Evolutionary conservation across 371 early-diverging fungal species (phyloP).

Genomic region (Lichtheimia hyalospora): DNA sequence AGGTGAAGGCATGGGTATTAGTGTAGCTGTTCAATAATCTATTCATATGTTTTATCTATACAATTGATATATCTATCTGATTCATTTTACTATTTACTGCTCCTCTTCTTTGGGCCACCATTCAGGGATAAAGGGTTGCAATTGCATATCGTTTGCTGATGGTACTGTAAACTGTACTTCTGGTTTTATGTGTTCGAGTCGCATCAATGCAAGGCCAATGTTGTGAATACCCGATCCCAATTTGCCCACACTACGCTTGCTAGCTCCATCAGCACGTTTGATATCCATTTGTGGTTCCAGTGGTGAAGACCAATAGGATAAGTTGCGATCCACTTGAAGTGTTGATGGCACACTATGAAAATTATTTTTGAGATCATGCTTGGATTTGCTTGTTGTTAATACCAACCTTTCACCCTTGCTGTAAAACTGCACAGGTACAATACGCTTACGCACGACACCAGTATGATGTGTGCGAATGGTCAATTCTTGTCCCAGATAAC

Average conservation of each 20-base stretch:
- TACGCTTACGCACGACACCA: slow-evolving; percentile 91
- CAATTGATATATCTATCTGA: neutral
- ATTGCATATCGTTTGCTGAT: slow-evolving; percentile 34
- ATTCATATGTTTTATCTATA: neutral
- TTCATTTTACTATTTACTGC: neutral
- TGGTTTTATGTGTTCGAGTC: slow-evolving; percentile 69
- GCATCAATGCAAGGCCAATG: slow-evolving; percentile 85
- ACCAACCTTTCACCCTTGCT: slow-evolving; percentile 39
- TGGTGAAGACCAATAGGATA: slow-evolving; percentile 17
- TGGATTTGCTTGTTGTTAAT: neutral
- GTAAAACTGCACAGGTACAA: slow-evolving; percentile 80
- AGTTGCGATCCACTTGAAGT: slow-evolving; percentile 32
- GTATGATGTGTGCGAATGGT: slow-evolving; percentile 95
- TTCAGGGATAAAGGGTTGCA: slow-evolving; percentile 53
- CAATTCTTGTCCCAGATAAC: slow-evolving; percentile 97
- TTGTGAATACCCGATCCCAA: slow-evolving; percentile 69
- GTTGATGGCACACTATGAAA: slow-evolving; percentile 31
- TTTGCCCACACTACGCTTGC: slow-evolving; percentile 60
- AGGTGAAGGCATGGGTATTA: slow-evolving; percentile 3
- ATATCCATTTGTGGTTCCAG: slow-evolving; percentile 53
- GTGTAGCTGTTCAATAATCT: slow-evolving; percentile 5
- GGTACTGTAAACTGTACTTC: slow-evolving; percentile 31
- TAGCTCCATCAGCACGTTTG: slow-evolving; percentile 33
- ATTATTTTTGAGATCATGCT: neutral
- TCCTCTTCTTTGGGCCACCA: slow-evolving; percentile 53